Percentiles rank a stretch among this genome's conserved stretches.
Conservation (phyloP, 2,329 filamentous ascomycete species). For the Alternaria postmessia region DNA sequence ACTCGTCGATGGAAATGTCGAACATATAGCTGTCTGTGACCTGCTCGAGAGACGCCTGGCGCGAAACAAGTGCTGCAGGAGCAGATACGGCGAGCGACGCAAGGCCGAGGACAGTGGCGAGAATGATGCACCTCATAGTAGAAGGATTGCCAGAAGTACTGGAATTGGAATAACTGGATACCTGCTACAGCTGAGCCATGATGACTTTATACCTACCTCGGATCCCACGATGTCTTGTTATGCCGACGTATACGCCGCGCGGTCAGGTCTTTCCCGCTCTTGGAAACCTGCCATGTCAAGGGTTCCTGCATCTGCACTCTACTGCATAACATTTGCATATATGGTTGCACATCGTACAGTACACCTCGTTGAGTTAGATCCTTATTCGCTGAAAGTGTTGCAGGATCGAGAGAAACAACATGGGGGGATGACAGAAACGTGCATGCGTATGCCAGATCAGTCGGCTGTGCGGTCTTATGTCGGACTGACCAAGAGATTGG, state of each 20-base stretch:
- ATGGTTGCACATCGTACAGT: neutral
- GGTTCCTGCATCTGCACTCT: neutral
- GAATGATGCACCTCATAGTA: neutral
- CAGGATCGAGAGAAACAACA: neutral
- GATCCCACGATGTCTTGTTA: neutral
- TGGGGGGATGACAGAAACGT: neutral
- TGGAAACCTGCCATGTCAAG: neutral
- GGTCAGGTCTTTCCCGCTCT: neutral
- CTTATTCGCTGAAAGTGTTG: neutral
- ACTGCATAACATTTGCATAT: neutral
- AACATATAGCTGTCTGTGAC: constrained; percentile 60
- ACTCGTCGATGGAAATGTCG: constrained; percentile 53
- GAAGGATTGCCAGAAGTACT: neutral
- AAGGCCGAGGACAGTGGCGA: neutral
- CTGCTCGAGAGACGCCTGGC: neutral
- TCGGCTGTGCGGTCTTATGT: constrained; percentile 2
- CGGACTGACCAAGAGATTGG: neutral
- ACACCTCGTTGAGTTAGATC: neutral
- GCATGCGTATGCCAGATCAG: neutral
- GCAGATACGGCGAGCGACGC: neutral
- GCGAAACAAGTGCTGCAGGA: neutral
- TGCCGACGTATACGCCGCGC: neutral
- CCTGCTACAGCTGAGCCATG: neutral
- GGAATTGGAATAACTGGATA: neutral
- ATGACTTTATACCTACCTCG: neutral